Base-by-base conservation (phyloP, 345 rosid genomes). In the Turnera subulata region DNA sequence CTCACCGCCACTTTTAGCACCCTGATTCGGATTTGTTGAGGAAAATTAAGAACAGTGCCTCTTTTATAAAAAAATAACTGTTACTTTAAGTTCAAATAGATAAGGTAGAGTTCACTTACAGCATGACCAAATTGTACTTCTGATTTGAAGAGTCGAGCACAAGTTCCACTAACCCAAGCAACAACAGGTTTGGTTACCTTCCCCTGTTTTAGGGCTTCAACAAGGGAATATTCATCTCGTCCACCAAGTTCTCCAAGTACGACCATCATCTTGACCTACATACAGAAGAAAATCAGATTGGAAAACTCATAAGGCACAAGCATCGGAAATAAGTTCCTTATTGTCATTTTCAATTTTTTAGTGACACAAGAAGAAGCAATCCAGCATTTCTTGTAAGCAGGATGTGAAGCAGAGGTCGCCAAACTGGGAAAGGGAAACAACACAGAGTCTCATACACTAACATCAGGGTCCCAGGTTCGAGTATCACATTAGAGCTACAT, bases 41-140 rank as follows among this genome's bases (percentile, higher is more conserved):
- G 46, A 43, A 53, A 39, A 71, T 56, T 69, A 59, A 25, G 29
- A 43, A 54, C 6, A 47, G 22, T 26, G 22, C 26, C n/a, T 29
- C 18, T 46, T 37, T 14, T 12, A 0, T 17, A 22, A 32, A 46
- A 49, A 37, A 11, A 10, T 1, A 17, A 26, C 9, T 44, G 46
- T 15, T 23, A 52, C 43, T 29, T 51, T 43, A 40, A 18, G 45
- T 11, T 52, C 29, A 42, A 16, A 38, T 35, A 62, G 32, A n/a
- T 18, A 46, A 38, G 40, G 37, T 54, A 51, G 43, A 58, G 57
- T 35, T 53, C 55, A 77, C 99, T 84, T 80, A 93, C 99, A 56
- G 99, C 99, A 69, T 89, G 99, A 71, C 99, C 99, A 76, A 93
- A 89, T 62, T 93, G 97, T 42, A 93, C 97, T 89, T 89, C 94